Evolutionary conservation across 228 moss, liverwort and hornwort genomes (phyloP), one percentile per base, ranked within the genome.

Genomic region (Sphagnum magellanicum): DNA sequence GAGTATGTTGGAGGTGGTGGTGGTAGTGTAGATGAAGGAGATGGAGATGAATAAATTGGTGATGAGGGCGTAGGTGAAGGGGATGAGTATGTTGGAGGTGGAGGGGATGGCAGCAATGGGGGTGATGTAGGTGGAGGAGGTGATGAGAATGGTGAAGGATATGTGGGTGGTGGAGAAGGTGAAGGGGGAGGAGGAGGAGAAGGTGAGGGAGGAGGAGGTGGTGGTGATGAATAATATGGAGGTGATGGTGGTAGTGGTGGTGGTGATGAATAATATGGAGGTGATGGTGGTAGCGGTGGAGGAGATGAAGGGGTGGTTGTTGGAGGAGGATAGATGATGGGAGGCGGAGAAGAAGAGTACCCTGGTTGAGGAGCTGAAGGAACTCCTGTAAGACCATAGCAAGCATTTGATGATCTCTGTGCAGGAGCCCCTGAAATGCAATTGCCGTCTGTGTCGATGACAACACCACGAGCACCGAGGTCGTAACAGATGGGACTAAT

Each of bases 321-420:
- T 0, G 63, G 15, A 10, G 71, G 71, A 0, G 71, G 64, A 9
- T 52, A 10, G 72, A 49, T 0, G 66, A 46, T 6, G 49, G 46
- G 0, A 66, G 67, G 6, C 75, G 71, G 6, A 71, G 5, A 51
- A 64, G 14, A 10, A 64, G 32, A 17, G 53, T 6, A 15, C 5
- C 5, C 0, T 32, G 65, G 5, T 63, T 6, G 32, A 32, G 32
- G 32, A 32, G 1, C 32, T 32, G 32, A 32, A 16, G 74, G 61
- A 16, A 66, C 66, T n/a, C 66, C 10, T 32, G 32, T 3, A 32
- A 32, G 32, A 32, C 32, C 32, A 32, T 32, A 32, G 32, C 97
- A 97, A 0, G 74, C 72, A 0, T 70, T 66, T 0, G 53, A 16
- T 4, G 83, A 59, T 58, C 91, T 97, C 74, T 97, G 97, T 0